Conservation (phyloP, 1,284 basidiomycete species). For the Ceratobasidium sp. region DNA sequence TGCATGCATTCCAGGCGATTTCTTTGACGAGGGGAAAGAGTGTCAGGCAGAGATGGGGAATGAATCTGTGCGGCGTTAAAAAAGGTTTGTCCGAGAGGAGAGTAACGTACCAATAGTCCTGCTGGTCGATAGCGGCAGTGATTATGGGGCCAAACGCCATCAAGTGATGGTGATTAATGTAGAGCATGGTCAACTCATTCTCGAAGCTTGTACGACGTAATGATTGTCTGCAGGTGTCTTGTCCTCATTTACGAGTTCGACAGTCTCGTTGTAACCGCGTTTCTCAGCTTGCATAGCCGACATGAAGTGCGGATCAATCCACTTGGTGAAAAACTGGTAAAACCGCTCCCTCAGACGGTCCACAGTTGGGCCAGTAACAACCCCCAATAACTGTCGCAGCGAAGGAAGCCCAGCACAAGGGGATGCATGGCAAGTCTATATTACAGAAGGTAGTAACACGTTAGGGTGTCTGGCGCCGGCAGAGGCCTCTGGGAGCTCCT, state of each 20-base stretch:
- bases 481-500: too few species aligned
- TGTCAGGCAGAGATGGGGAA: slow-evolving; percentile 92
- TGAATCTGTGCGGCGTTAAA: slow-evolving; percentile 63
- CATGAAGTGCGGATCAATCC: background rate
- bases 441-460: too few species aligned
- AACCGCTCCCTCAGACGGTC: slow-evolving; percentile 32
- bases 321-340: slow-evolving; percentile 37
- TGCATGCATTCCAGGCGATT: slow-evolving; percentile 93
- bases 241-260: slow-evolving; percentile 59
- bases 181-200: slow-evolving; percentile 93
- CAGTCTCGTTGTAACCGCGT: slow-evolving; percentile 46
- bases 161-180: too few species aligned
- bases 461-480: too few species aligned
- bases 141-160: slow-evolving; percentile 93
- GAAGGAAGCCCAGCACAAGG: background rate
- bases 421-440: too few species aligned
- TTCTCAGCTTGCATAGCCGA: too few species aligned
- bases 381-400: too few species aligned
- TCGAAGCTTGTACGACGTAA: slow-evolving; percentile 93
- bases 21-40: slow-evolving; percentile 89
- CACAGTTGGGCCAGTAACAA: slow-evolving; percentile 34
- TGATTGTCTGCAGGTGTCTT: slow-evolving; percentile 68
- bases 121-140: slow-evolving; percentile 89
- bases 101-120: slow-evolving; percentile 81
- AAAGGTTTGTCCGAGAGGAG: background rate